Percentiles rank a stretch among this genome's conserved stretches.
Conservation (phyloP, 1,284 basidiomycete species). For the Leccinum laetum region DNA sequence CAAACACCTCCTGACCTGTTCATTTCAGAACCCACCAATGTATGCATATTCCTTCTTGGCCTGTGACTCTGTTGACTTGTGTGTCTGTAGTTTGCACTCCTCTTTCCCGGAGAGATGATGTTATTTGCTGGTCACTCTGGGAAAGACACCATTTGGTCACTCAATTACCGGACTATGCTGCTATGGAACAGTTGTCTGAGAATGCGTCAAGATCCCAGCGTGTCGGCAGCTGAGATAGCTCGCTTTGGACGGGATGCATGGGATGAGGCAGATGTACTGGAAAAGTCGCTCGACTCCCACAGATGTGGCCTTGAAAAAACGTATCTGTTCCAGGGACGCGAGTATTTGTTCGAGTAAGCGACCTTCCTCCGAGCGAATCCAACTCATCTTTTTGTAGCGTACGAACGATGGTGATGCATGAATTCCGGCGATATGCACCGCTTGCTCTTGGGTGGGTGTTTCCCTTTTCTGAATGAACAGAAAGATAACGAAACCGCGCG, state of each 20-base stretch:
- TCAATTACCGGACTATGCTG: conserved; percentile 66
- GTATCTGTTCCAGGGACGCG: conserved; percentile 68
- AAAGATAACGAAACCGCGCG: conserved; percentile 6
- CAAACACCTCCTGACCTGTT: conserved; percentile 48
- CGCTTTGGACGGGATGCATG: conserved; percentile 48
- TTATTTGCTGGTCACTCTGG: conserved; percentile 35
- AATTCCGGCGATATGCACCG: conserved; percentile 66
- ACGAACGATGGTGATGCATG: conserved; percentile 68
- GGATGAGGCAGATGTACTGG: conserved; percentile 70
- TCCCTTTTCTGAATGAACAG: not conserved
- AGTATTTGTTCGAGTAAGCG: conserved; percentile 75
- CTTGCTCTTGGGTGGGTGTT: conserved; percentile 54
- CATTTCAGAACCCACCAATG: conserved; percentile 66
- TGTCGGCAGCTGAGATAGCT: conserved; percentile 50
- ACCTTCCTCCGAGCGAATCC: conserved; percentile 1
- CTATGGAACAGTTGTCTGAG: conserved; percentile 72
- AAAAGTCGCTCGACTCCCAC: conserved; percentile 60
- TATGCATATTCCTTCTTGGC: conserved; percentile 34
- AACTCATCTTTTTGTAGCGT: conserved; percentile 42
- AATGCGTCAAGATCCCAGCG: conserved; percentile 46
- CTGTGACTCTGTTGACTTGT: conserved; percentile 6
- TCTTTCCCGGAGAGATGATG: conserved; percentile 70
- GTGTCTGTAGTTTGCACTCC: conserved; percentile 54
- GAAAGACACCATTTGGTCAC: conserved; percentile 71
- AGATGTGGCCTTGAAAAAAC: conserved; percentile 65